Evolutionary conservation across 257 asterid species (phyloP), one percentile per base, ranked within the genome.

Genomic region (Scutellaria minor): DNA sequence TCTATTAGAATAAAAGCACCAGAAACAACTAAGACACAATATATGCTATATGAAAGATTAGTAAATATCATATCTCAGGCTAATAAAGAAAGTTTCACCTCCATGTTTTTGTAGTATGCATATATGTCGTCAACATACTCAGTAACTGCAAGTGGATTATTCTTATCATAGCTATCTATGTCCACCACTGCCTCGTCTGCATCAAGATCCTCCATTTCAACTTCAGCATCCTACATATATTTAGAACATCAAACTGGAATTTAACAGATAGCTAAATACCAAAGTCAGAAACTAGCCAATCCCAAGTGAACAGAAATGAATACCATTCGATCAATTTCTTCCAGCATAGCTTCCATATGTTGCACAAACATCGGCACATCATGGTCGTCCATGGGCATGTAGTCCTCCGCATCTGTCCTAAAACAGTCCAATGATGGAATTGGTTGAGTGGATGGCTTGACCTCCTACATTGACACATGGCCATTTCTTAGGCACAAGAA

Each of bases 281-380:
- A 24, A 24, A 24, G 27, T 24, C 27, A 31, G 37, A 31, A n/a
- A 64, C 13, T 46, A 24, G 56, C 18, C 14, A 62, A 54, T 54
- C 42, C 2, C 56, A 27, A 24, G 62, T 39, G 18, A 64, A 77
- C 37, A 64, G 20, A 73, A 54, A 44, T 42, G 41, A 31, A 40
- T 88, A 88, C 96, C 98, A 93, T 90, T 35, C 71, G 72, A 57
- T 93, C 91, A 18, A 90, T 90, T 75, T 93, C 97, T 62, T 87
- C 89, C 75, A 90, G 72, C 85, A 88, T 83, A 52, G 93, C 90
- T 84, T 88, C 91, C 1, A 89, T 88, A 71, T 90, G 89, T 27
- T 82, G 94, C 66, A 88, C 88, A 66, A 73, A 87, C 89, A 83
- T 85, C 6, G 95, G 89, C 72, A 87, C 85, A 14, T 84, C 85